Conservation (phyloP, 2,329 filamentous ascomycete species). For the Penicillium corylophilum region DNA sequence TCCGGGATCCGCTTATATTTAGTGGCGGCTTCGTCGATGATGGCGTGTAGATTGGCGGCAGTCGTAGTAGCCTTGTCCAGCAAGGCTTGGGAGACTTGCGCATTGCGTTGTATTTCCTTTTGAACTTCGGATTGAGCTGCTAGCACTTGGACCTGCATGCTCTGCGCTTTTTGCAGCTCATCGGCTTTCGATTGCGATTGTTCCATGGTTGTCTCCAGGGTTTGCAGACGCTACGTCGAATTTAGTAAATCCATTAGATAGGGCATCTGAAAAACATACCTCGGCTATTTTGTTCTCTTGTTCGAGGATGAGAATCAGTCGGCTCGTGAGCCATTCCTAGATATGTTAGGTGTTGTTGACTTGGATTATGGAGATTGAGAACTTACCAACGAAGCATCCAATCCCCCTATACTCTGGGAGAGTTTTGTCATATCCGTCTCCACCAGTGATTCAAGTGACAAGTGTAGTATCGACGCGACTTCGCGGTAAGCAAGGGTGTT, state of each 20-base stretch:
- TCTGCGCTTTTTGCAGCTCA: slow-evolving; percentile 34
- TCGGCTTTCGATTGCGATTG: slow-evolving; percentile 34
- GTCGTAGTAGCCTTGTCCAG: slow-evolving; percentile 29
- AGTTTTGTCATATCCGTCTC: slow-evolving; percentile 31
- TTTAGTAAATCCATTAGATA: slow-evolving; percentile 14
- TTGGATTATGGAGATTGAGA: background rate
- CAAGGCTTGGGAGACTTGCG: slow-evolving; percentile 32
- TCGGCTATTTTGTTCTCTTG: slow-evolving; percentile 37
- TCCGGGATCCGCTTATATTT: slow-evolving; percentile 22
- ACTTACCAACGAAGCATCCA: slow-evolving; percentile 39
- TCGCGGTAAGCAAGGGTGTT: slow-evolving; percentile 28
- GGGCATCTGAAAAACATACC: slow-evolving; percentile 15
- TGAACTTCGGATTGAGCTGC: slow-evolving; percentile 28
- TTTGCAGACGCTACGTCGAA: slow-evolving; percentile 34
- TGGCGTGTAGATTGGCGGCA: slow-evolving; percentile 32
- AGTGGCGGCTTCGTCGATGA: slow-evolving; percentile 30
- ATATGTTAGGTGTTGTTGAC: slow-evolving; percentile 5
- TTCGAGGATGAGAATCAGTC: slow-evolving; percentile 29
- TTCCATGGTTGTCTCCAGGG: slow-evolving; percentile 34
- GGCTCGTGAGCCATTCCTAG: slow-evolving; percentile 34
- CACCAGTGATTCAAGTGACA: slow-evolving; percentile 34
- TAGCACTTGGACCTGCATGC: slow-evolving; percentile 33
- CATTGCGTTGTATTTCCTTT: slow-evolving; percentile 25
- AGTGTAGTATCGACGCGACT: slow-evolving; percentile 31
- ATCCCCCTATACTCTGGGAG: slow-evolving; percentile 26